Percentiles rank a stretch among this genome's conserved stretches.
These are phyloP conservation scores for Penicillium freii DNA, from an alignment of 2,329 filamentous ascomycete genomes.

Conservation along the genomic window DNA sequence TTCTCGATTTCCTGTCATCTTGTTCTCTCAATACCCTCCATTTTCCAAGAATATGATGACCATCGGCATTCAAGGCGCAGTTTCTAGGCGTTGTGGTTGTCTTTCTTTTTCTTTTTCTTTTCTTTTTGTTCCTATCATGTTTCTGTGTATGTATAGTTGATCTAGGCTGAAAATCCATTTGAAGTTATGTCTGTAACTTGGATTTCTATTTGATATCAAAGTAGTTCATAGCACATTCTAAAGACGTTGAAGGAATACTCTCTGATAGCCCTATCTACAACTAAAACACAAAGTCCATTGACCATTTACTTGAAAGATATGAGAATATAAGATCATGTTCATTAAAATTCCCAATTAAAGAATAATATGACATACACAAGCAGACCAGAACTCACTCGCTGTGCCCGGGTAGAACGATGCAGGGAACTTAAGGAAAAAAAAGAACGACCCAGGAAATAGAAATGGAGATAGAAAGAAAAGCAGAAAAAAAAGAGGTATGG, in stretches of 20 bases:
- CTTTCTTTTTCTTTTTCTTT: neutral
- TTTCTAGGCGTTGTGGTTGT: conserved; percentile 13
- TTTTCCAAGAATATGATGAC: conserved; percentile 7
- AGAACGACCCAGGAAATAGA: neutral
- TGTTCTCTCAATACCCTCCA: conserved; percentile 7
- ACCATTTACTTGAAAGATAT: neutral
- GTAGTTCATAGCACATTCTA: too few species aligned
- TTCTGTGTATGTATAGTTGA: conserved; percentile 4
- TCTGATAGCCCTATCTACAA: neutral
- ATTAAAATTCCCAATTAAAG: conserved; percentile 17
- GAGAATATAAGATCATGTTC: conserved; percentile 17
- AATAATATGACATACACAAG: conserved; percentile 25
- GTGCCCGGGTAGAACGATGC: conserved; percentile 25
- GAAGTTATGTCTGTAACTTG: neutral
- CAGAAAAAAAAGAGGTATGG: neutral
- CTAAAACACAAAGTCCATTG: neutral
- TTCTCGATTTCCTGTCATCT: conserved; percentile 1
- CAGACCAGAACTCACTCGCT: conserved; percentile 29
- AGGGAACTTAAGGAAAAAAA: conserved; percentile 9
- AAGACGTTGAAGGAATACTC: neutral
- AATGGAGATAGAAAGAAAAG: neutral
- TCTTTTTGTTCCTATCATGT: neutral
- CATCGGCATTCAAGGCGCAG: conserved; percentile 11
- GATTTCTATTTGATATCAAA: neutral
- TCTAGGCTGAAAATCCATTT: neutral